A percentile compares a stretch with the other conserved stretches of the same genome.
These are phyloP conservation scores for Debaryomycetaceae sp. DNA, from an alignment of 1,139 yeast species.

Conservation along the genomic window DNA sequence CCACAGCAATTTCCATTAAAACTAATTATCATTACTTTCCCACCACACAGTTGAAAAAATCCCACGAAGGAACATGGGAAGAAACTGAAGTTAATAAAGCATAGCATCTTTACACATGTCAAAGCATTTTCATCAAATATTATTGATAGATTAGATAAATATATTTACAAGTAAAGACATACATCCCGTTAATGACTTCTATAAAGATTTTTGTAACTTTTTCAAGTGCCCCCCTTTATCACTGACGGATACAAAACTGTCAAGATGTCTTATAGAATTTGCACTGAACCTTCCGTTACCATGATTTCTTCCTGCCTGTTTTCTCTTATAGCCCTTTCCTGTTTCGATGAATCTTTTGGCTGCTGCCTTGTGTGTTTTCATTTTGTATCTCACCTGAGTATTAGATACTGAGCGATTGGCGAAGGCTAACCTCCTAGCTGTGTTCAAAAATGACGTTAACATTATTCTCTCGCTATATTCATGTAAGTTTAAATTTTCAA, in stretches of 20 bases:
- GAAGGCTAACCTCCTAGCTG: neutral
- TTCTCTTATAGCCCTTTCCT: slow-evolving; percentile 49
- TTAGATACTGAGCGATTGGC: neutral
- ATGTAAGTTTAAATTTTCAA: neutral
- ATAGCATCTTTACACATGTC: neutral
- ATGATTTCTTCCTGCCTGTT: slow-evolving; percentile 85
- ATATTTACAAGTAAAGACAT: neutral
- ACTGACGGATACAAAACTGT: slow-evolving; percentile 60
- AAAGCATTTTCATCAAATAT: neutral
- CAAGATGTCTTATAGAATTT: slow-evolving; percentile 58
- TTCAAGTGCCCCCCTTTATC: slow-evolving; percentile 49
- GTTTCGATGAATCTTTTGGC: slow-evolving; percentile 81
- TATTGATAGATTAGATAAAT: neutral
- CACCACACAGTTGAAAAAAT: slow-evolving; percentile 62
- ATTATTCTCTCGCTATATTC: neutral
- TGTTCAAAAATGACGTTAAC: neutral
- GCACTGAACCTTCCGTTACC: slow-evolving; percentile 89
- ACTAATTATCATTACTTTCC: slow-evolving; percentile 92
- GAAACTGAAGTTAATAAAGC: slow-evolving; percentile 18
- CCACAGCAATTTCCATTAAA: slow-evolving; percentile 79
- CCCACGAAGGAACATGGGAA: slow-evolving; percentile 48
- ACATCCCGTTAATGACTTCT: neutral
- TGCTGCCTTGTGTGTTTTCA: slow-evolving; percentile 72
- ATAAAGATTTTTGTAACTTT: slow-evolving; percentile 43
- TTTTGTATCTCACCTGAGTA: slow-evolving; percentile 45